phyloP scores from a whole-genome alignment of 306 rosid genomes.

The Vigna trinervia region DNA sequence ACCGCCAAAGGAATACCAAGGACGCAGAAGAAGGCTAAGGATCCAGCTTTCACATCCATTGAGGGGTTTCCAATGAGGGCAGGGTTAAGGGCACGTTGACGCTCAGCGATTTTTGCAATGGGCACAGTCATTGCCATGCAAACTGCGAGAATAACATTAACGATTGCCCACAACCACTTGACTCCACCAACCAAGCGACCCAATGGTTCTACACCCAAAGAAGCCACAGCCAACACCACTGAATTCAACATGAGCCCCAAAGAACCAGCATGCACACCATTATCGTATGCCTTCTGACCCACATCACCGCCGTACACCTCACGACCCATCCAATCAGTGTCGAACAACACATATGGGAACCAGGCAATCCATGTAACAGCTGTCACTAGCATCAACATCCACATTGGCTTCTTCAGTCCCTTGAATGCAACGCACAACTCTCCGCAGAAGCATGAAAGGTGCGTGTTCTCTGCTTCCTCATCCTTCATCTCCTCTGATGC shows the following conservation, averaged over 20 bases:
- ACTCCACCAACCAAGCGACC: slow-evolving; percentile 64
- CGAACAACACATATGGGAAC: slow-evolving; percentile 74
- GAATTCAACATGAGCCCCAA: slow-evolving; percentile 72
- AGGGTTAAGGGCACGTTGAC: not conserved
- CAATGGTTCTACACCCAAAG: slow-evolving; percentile 53
- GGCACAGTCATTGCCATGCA: slow-evolving; percentile 52
- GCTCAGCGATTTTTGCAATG: slow-evolving; percentile 61
- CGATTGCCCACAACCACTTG: slow-evolving; percentile 69
- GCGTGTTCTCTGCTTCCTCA: not conserved
- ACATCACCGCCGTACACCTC: slow-evolving; percentile 80
- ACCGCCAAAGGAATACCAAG: slow-evolving; percentile 81
- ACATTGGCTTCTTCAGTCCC: slow-evolving; percentile 62
- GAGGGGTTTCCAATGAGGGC: slow-evolving; percentile 23
- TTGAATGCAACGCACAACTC: slow-evolving; percentile 47
- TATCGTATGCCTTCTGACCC: slow-evolving; percentile 43
- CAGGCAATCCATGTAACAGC: slow-evolving; percentile 76
- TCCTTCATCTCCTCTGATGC: fast-evolving
- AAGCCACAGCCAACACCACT: slow-evolving; percentile 57
- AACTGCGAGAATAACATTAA: slow-evolving; percentile 59
- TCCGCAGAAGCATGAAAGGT: slow-evolving; percentile 29
- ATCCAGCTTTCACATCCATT: slow-evolving; percentile 37
- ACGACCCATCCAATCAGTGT: slow-evolving; percentile 87
- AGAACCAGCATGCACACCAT: slow-evolving; percentile 62
- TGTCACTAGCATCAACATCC: slow-evolving; percentile 67
- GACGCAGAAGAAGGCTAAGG: slow-evolving; percentile 54